Conservation (phyloP, 768 basidiomycete genomes). For the Daedalea quercina region DNA sequence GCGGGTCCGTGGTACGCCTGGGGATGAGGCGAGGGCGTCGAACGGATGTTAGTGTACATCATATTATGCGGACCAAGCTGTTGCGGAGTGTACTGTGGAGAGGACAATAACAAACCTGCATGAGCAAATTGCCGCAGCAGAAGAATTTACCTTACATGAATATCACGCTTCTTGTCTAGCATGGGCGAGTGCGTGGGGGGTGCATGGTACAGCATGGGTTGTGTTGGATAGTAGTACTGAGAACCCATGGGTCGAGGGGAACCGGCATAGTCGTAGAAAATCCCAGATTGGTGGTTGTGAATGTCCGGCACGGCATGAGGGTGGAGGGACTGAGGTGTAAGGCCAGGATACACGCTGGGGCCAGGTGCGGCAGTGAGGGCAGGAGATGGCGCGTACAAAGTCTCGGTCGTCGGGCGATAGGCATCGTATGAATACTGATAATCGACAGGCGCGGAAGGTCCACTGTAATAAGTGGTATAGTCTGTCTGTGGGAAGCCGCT, state of each 20-base stretch:
- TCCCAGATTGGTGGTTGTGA: conserved; percentile 40
- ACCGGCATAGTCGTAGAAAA: conserved; percentile 55
- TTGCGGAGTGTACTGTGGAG: neutral
- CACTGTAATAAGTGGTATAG: conserved; percentile 53
- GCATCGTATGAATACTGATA: conserved; percentile 43
- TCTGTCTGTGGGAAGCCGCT: conserved; percentile 47
- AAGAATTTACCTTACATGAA: conserved; percentile 35
- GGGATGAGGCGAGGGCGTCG: conserved; percentile 36
- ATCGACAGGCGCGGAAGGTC: conserved; percentile 41
- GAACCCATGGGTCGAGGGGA: conserved; percentile 40
- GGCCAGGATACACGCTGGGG: conserved; percentile 43
- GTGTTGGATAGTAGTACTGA: conserved; percentile 54
- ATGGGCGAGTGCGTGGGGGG: conserved; percentile 48
- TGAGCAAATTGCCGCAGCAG: neutral
- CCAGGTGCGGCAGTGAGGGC: conserved; percentile 36
- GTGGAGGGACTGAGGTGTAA: conserved; percentile 36
- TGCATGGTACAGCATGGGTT: conserved; percentile 52
- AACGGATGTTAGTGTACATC: conserved; percentile 35
- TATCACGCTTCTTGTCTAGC: conserved; percentile 52
- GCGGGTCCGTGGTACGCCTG: conserved; percentile 37
- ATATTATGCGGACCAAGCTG: conserved; percentile 31
- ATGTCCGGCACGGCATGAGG: conserved; percentile 34
- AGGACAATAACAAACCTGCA: neutral
- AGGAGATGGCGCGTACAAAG: conserved; percentile 42
- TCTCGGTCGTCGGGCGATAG: conserved; percentile 44